Evolutionary conservation across 2,329 filamentous ascomycete genomes (phyloP).

Genomic region (Nannizziopsis barbatae): DNA sequence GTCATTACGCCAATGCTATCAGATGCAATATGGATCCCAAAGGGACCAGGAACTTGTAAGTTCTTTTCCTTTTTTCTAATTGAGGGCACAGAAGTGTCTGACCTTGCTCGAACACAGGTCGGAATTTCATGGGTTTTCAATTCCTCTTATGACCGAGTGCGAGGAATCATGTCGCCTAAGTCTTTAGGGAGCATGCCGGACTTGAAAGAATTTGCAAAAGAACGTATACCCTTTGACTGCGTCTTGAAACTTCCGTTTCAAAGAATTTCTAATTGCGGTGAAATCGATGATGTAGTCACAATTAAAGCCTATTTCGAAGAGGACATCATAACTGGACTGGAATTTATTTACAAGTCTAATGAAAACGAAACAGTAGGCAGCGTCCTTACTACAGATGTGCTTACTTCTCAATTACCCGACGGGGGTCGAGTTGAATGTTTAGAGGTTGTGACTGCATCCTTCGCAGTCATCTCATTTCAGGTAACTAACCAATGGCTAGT

Average conservation of each 20-base stretch:
- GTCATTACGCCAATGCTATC: too few species aligned
- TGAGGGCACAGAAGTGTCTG: neutral
- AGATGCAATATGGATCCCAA: too few species aligned
- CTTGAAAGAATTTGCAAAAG: neutral
- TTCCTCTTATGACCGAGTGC: constrained; percentile 5
- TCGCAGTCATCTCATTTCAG: too few species aligned
- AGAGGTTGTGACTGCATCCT: too few species aligned
- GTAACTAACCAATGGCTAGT: too few species aligned
- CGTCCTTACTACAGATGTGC: too few species aligned
- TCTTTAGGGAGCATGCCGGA: neutral
- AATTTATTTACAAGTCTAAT: constrained; percentile 4
- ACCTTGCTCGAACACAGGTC: neutral
- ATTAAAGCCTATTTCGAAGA: neutral
- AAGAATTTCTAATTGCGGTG: neutral
- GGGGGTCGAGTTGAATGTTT: too few species aligned
- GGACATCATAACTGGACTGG: neutral
- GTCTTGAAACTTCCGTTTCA: constrained; percentile 4
- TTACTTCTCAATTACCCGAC: too few species aligned
- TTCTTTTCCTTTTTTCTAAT: too few species aligned
- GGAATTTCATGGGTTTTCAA: constrained; percentile 10
- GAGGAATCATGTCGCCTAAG: neutral
- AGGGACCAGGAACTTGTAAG: too few species aligned
- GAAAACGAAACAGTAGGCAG: neutral
- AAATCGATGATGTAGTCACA: neutral
- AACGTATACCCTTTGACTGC: neutral